phyloP scores from a whole-genome alignment of 192 early-diverging fungal genomes.

The Coemansia sp. region DNA sequence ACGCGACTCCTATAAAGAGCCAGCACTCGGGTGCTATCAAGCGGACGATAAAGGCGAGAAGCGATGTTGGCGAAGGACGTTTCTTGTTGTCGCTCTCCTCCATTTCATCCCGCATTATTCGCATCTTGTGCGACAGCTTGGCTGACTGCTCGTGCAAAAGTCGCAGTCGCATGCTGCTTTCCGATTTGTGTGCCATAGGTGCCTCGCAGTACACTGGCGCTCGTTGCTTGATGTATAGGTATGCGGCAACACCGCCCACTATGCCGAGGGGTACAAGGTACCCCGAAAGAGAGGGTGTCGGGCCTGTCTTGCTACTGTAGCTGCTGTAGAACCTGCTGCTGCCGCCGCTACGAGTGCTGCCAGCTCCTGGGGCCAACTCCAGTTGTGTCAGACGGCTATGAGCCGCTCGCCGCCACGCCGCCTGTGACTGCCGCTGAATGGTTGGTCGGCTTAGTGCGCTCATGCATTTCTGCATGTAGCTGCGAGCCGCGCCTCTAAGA shows the following conservation, averaged over 20 bases:
- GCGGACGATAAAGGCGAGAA: constrained; percentile 13
- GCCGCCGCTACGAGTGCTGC: background rate
- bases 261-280: constrained; percentile 22
- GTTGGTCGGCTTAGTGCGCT: background rate
- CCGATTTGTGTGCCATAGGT: background rate
- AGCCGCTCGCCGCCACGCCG: background rate
- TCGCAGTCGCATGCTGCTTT: constrained; percentile 34
- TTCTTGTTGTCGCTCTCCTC: background rate
- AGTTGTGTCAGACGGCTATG: background rate
- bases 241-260: constrained; percentile 26
- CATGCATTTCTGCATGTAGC: background rate
- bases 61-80: background rate
- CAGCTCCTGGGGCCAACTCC: background rate
- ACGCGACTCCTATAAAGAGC: constrained; percentile 55
- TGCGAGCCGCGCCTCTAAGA: background rate
- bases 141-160: constrained; percentile 39
- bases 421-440: background rate
- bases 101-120: background rate
- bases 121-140: constrained; percentile 19
- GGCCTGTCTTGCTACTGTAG: background rate
- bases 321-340: background rate
- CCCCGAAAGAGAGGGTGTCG: background rate
- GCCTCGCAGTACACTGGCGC: constrained; percentile 28
- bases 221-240: constrained; percentile 14
- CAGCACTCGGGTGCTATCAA: constrained; percentile 59